Base-by-base conservation (phyloP, 352 stramenopile species). In the Pythium diclinum region DNA sequence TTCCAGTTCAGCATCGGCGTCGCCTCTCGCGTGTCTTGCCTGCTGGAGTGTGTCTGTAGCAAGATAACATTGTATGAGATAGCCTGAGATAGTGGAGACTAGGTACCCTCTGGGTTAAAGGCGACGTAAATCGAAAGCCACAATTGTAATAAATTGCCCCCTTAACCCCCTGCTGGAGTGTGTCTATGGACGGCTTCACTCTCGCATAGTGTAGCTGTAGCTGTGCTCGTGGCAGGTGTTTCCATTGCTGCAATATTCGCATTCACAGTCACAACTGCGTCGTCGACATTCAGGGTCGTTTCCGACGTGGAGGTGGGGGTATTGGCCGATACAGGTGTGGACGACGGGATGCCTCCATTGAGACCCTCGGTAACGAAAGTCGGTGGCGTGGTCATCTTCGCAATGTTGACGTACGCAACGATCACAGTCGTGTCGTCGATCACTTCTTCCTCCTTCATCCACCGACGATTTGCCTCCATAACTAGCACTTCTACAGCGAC, bases 361-460 rank as follows among this genome's bases (percentile, higher is more conserved):
- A n/a, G n/a, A n/a, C n/a, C n/a, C n/a, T n/a, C n/a, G n/a, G n/a
- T n/a, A n/a, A n/a, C n/a, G n/a, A n/a, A n/a, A n/a, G 63, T 70
- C 1, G 63, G 63, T 7, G 65, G 11, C 32, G 63, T 53, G 19
- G 34, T 61, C 71, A 81, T 81, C 51, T 79, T 65, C n/a, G 71
- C 65, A 40, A 82, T 87, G 65, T 93, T 87, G 19, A 99, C 73
- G 70, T 98, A 98, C 46, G 96, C 96, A 54, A 99, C 92, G 76
- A 98, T 98, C 36, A 99, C 90, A 5, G 97, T 99, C 46, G 96
- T 99, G 81, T 99, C 97, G 70, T 99, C 97, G 68, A 99, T 98
- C 16, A 99, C 97, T 67, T 99, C 94, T 72, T 99, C 97, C 71
- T 99, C 95, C 63, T 97, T 96, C 94, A 99, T 98, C 97, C 97